Evolutionary conservation across 306 rosid genomes (phyloP).

Genomic region (Inga leiocalycina): DNA sequence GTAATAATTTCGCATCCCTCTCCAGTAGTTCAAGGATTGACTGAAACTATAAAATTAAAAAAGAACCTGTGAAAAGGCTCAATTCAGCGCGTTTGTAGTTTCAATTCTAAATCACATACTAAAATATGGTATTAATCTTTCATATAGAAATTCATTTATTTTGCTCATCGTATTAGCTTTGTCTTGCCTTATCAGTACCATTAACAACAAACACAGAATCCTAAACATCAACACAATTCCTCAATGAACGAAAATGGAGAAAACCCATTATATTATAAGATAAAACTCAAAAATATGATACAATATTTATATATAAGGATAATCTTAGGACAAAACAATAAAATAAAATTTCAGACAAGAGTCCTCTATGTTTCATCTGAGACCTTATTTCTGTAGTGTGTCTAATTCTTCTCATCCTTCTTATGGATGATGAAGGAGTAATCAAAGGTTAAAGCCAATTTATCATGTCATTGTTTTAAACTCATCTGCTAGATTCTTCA

Average conservation of each 20-base stretch:
- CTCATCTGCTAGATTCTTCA: slow-evolving; percentile 39
- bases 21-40: too few species aligned
- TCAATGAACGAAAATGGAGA: neutral
- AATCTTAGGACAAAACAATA: neutral
- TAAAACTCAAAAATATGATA: slow-evolving; percentile 1
- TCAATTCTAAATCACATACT: neutral
- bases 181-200: neutral
- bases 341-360: neutral
- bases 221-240: neutral
- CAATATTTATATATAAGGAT: neutral
- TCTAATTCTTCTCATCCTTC: slow-evolving; percentile 13
- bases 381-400: neutral
- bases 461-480: slow-evolving; percentile 3
- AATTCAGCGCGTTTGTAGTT: too few species aligned
- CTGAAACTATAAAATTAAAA: too few species aligned
- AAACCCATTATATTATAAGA: slow-evolving; percentile 5
- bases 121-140: neutral
- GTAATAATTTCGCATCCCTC: too few species aligned
- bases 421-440: neutral
- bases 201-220: neutral
- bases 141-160: neutral
- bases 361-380: neutral
- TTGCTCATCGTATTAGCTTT: neutral
- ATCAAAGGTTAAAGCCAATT: slow-evolving; percentile 14
- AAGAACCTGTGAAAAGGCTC: too few species aligned